Percentiles rank a stretch among this genome's conserved stretches.
Evolutionary conservation across 345 rosid genomes (phyloP).

Genomic region (Dovyalis caffra): DNA sequence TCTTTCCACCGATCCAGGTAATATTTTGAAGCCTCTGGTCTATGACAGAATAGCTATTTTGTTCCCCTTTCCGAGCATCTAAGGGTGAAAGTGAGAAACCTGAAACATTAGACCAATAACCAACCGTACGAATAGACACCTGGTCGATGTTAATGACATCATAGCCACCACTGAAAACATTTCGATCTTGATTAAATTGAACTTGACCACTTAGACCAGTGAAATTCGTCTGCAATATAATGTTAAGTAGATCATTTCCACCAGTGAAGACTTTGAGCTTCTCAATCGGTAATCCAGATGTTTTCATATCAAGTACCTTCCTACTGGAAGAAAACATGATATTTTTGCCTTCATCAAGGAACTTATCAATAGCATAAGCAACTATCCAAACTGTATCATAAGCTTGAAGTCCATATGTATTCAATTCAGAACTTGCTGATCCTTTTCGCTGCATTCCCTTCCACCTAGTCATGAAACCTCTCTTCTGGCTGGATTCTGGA

Average conservation of each 20-base stretch:
- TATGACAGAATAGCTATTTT: slow-evolving; percentile 22
- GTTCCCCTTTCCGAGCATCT: slow-evolving; percentile 29
- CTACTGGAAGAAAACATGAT: slow-evolving; percentile 53
- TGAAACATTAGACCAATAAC: slow-evolving; percentile 59
- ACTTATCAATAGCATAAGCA: slow-evolving; percentile 56
- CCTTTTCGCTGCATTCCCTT: slow-evolving; percentile 43
- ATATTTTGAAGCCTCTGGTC: slow-evolving; percentile 51
- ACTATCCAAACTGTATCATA: slow-evolving; percentile 87
- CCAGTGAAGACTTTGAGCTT: slow-evolving; percentile 58
- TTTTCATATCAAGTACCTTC: slow-evolving; percentile 27
- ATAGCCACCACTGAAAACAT: slow-evolving; percentile 47
- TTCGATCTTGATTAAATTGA: slow-evolving; percentile 50
- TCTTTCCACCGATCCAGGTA: slow-evolving; percentile 81
- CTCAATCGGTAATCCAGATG: slow-evolving; percentile 38
- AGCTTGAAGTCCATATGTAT: slow-evolving; percentile 66
- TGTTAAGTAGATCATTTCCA: slow-evolving; percentile 46
- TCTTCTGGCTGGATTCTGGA: slow-evolving; percentile 53
- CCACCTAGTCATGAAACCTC: slow-evolving; percentile 47
- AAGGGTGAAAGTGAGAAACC: slow-evolving; percentile 60
- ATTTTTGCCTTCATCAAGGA: slow-evolving; percentile 46
- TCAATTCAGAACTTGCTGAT: slow-evolving; percentile 42
- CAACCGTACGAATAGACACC: slow-evolving; percentile 47
- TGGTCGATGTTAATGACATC: slow-evolving; percentile 67
- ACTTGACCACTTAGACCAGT: slow-evolving; percentile 72
- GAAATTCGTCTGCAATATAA: slow-evolving; percentile 61